A percentile compares a stretch with the other conserved stretches of the same genome.
Evolutionary conservation across 176 grass and related monocot species (phyloP).

Genomic region (Chloris gayana): DNA sequence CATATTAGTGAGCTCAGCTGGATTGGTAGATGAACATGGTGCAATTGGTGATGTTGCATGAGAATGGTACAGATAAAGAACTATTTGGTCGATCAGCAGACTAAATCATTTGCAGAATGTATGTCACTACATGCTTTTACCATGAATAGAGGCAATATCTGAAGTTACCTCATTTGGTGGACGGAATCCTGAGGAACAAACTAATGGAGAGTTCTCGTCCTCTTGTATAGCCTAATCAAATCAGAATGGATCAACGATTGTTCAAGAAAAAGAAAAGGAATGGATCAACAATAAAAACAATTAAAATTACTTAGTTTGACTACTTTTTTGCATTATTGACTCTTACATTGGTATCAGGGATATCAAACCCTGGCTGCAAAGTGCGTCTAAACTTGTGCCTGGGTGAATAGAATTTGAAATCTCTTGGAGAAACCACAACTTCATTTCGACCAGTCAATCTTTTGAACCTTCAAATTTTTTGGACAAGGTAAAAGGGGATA

Average conservation of each 20-base stretch:
- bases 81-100: background rate
- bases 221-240: slow-evolving; percentile 62
- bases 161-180: slow-evolving; percentile 64
- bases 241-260: slow-evolving; percentile 9
- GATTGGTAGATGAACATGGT: background rate
- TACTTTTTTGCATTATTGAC: slow-evolving; percentile 30
- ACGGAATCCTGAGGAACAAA: slow-evolving; percentile 64
- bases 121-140: slow-evolving; percentile 7
- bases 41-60: background rate
- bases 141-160: slow-evolving; percentile 2
- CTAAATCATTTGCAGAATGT: slow-evolving; percentile 28
- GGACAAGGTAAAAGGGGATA: slow-evolving; percentile 11
- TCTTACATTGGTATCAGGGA: slow-evolving; percentile 63
- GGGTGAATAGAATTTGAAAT: slow-evolving; percentile 96
- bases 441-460: slow-evolving; percentile 80
- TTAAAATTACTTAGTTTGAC: background rate
- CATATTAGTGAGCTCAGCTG: background rate
- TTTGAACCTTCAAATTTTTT: slow-evolving; percentile 66
- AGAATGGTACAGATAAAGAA: slow-evolving; percentile 17
- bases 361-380: slow-evolving; percentile 57
- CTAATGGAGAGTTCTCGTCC: slow-evolving; percentile 64
- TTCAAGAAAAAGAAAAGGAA: slow-evolving; percentile 15
- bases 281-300: too few species aligned
- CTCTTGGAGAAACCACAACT: slow-evolving; percentile 63
- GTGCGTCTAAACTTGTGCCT: slow-evolving; percentile 74